phyloP scores from a whole-genome alignment of 805 yeast genomes.

The Pichia thaimueangensis region DNA sequence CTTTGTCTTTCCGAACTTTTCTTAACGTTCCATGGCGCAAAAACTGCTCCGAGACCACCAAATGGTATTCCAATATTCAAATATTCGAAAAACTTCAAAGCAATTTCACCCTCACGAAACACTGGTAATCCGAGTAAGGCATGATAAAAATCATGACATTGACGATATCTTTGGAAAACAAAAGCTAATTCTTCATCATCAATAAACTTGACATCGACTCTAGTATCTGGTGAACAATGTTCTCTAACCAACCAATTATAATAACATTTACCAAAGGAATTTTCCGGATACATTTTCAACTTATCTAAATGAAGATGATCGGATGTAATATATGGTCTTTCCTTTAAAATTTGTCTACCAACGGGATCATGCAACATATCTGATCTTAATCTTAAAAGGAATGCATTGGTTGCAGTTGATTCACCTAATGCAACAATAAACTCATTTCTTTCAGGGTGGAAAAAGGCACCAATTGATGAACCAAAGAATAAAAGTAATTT shows the following conservation, averaged over 20 bases:
- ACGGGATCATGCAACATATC: conserved; percentile 69
- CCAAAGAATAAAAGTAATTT: conserved; percentile 57
- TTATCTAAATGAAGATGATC: conserved; percentile 58
- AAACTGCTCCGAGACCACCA: conserved; percentile 89
- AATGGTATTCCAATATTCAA: conserved; percentile 90
- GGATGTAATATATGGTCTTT: conserved; percentile 78
- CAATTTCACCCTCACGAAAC: conserved; percentile 92
- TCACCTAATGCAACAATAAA: conserved; percentile 85
- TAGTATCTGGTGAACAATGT: conserved; percentile 88
- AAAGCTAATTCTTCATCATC: conserved; percentile 88
- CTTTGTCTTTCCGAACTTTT: conserved; percentile 51
- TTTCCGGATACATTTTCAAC: conserved; percentile 53
- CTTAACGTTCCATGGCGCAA: conserved; percentile 77
- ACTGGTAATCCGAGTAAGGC: conserved; percentile 87
- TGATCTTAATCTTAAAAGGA: conserved; percentile 54
- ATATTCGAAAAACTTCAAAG: conserved; percentile 87
- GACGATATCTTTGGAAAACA: conserved; percentile 89
- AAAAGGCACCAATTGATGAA: conserved; percentile 71
- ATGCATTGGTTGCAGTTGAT: conserved; percentile 70
- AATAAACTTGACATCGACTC: conserved; percentile 81
- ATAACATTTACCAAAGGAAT: conserved; percentile 75
- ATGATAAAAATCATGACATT: conserved; percentile 95
- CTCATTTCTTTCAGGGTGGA: conserved; percentile 70
- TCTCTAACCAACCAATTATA: conserved; percentile 77
- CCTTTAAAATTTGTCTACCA: conserved; percentile 74